phyloP scores from a whole-genome alignment of 345 rosid species.

The Moricandia moricandioides region DNA sequence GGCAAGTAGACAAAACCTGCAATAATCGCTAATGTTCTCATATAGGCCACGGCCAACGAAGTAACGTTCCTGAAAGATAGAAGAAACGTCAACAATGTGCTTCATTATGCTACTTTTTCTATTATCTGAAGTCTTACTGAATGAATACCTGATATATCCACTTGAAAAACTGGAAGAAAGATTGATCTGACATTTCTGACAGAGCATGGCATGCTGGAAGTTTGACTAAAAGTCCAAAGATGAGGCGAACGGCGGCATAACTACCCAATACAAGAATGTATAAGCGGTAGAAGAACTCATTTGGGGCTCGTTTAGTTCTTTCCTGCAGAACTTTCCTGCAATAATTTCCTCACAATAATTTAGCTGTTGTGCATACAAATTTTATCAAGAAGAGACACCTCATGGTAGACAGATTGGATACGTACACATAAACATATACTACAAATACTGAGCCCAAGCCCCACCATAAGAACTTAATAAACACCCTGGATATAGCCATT shows the following conservation, averaged over 20 bases:
- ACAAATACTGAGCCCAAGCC: constrained; percentile 66
- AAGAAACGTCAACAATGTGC: constrained; percentile 11
- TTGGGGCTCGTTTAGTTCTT: constrained; percentile 48
- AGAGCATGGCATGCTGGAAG: constrained; percentile 80
- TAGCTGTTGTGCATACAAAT: constrained; percentile 20
- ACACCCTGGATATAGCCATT: constrained; percentile 95
- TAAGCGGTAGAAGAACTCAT: constrained; percentile 77
- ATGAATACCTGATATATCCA: constrained; percentile 91
- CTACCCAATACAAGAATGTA: constrained; percentile 83
- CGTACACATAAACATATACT: constrained; percentile 78
- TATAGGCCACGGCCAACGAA: constrained; percentile 95
- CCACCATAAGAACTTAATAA: constrained; percentile 87
- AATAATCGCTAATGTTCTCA: constrained; percentile 81
- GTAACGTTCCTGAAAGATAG: constrained; percentile 79
- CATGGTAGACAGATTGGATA: constrained; percentile 17
- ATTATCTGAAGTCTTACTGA: constrained; percentile 10
- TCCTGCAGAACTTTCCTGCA: constrained; percentile 83
- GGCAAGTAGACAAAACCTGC: constrained; percentile 53
- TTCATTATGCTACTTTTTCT: constrained; percentile 11
- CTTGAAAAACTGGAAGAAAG: constrained; percentile 95
- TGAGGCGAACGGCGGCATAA: constrained; percentile 75
- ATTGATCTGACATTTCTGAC: constrained; percentile 87
- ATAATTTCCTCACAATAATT: constrained; percentile 21
- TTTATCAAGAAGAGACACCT: constrained; percentile 13
- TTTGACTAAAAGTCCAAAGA: constrained; percentile 65